These are phyloP conservation scores for Penicillium sp. DNA, from an alignment of 2,329 filamentous ascomycete species.

Conservation along the genomic window DNA sequence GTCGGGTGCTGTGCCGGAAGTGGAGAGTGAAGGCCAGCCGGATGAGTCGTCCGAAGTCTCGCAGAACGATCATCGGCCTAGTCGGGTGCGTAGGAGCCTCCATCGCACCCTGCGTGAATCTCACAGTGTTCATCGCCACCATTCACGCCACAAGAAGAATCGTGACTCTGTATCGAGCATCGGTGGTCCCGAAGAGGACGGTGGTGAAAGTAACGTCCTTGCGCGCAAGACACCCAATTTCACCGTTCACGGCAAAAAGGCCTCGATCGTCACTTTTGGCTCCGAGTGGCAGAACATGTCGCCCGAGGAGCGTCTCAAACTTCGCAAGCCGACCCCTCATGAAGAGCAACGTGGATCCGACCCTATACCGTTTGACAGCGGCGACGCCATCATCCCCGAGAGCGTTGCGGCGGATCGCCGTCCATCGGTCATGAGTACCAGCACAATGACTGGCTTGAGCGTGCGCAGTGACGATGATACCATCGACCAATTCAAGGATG, in stretches of 20 bases:
- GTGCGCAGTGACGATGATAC: conserved; percentile 21
- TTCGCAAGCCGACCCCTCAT: conserved; percentile 47
- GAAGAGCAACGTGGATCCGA: conserved; percentile 36
- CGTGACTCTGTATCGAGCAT: conserved; percentile 63
- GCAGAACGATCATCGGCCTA: conserved; percentile 49
- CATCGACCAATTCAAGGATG: conserved; percentile 19
- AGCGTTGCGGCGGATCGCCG: conserved; percentile 45
- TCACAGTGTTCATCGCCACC: conserved; percentile 54
- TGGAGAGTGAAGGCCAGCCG: conserved; percentile 39
- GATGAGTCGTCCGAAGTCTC: conserved; percentile 33
- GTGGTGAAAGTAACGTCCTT: conserved; percentile 59
- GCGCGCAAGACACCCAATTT: conserved; percentile 80
- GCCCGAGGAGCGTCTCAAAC: conserved; percentile 64
- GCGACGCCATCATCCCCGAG: conserved; percentile 24
- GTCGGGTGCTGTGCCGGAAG: conserved; percentile 37
- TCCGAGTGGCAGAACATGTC: conserved; percentile 78
- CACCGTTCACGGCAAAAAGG: conserved; percentile 95
- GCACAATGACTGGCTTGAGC: conserved; percentile 61
- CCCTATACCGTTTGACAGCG: conserved; percentile 21
- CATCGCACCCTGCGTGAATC: conserved; percentile 85
- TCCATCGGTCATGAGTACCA: conserved; percentile 58
- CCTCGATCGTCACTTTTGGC: conserved; percentile 92
- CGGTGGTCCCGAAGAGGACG: conserved; percentile 48
- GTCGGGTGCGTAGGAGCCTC: conserved; percentile 72
- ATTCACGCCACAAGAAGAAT: conserved; percentile 68